phyloP scores from a whole-genome alignment of 2,329 filamentous ascomycete genomes.

The Aspergillus neoniger region DNA sequence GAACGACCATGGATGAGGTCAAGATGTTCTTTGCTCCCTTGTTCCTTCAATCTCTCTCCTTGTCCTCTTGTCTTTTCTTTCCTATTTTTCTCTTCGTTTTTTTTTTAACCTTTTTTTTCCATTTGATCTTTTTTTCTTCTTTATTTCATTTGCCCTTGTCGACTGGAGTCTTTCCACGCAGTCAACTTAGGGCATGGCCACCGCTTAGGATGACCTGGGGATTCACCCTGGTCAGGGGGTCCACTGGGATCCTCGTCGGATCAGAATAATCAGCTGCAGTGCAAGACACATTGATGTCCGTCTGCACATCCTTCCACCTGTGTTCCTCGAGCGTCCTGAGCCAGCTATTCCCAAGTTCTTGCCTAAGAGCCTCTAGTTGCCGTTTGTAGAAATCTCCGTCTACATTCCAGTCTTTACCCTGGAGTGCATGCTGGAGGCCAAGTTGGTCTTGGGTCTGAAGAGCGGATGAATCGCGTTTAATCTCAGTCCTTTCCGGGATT shows the following conservation, averaged over 20 bases:
- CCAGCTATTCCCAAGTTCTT: slow-evolving; percentile 84
- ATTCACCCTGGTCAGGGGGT: slow-evolving; percentile 37
- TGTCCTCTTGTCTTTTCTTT: neutral
- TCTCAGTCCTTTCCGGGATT: slow-evolving; percentile 22
- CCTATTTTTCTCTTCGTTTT: neutral
- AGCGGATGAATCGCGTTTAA: slow-evolving; percentile 20
- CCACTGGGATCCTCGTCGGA: slow-evolving; percentile 33
- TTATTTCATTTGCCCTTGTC: neutral
- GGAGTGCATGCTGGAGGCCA: slow-evolving; percentile 27
- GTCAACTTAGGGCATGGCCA: slow-evolving; percentile 33
- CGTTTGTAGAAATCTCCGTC: slow-evolving; percentile 79
- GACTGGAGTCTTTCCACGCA: neutral
- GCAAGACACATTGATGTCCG: slow-evolving; percentile 32
- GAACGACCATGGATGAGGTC: neutral
- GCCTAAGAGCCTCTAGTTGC: slow-evolving; percentile 82
- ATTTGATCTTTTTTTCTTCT: neutral
- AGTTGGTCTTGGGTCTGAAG: slow-evolving; percentile 19
- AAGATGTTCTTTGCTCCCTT: neutral
- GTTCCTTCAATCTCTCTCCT: neutral
- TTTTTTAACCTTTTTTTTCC: neutral
- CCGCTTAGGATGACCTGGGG: slow-evolving; percentile 46
- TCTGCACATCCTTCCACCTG: slow-evolving; percentile 50
- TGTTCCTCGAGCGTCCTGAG: slow-evolving; percentile 84
- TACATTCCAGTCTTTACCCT: slow-evolving; percentile 40
- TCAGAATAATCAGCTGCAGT: slow-evolving; percentile 36